phyloP scores from a whole-genome alignment of 1,139 yeast species.

The Kazachstania sp. region DNA sequence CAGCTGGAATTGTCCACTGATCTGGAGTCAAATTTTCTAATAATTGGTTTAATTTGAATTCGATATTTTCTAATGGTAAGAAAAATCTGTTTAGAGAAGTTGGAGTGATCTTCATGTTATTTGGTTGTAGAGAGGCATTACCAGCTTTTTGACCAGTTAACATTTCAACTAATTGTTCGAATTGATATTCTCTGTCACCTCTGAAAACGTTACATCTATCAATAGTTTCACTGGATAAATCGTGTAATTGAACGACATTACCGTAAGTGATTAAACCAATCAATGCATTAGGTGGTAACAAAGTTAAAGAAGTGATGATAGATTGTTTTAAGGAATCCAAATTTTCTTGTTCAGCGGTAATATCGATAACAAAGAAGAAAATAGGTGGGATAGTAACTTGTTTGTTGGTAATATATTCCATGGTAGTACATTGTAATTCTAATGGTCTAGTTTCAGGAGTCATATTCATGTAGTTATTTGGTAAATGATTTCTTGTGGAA shows the following conservation, averaged over 20 bases:
- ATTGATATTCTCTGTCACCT: constrained; percentile 81
- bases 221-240: constrained; percentile 70
- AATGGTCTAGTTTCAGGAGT: constrained; percentile 78
- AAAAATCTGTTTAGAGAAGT: constrained; percentile 59
- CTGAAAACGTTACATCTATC: constrained; percentile 82
- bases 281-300: constrained; percentile 88
- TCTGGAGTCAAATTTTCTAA: constrained; percentile 75
- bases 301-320: constrained; percentile 66
- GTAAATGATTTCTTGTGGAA: constrained; percentile 74
- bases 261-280: constrained; percentile 91
- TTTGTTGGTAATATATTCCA: constrained; percentile 82
- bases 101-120: constrained; percentile 34
- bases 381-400: constrained; percentile 92
- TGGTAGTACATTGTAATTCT: constrained; percentile 81
- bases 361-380: constrained; percentile 80
- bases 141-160: constrained; percentile 42
- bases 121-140: constrained; percentile 16
- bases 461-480: constrained; percentile 81
- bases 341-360: constrained; percentile 93
- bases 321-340: constrained; percentile 83
- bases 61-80: constrained; percentile 78
- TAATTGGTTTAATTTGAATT: constrained; percentile 73
- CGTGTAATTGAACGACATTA: constrained; percentile 91
- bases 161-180: constrained; percentile 68
- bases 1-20: constrained; percentile 88